Evolutionary conservation across 495 filamentous ascomycete species (phyloP), one percentile per base, ranked within the genome.

Genomic region (Parathielavia appendiculata): DNA sequence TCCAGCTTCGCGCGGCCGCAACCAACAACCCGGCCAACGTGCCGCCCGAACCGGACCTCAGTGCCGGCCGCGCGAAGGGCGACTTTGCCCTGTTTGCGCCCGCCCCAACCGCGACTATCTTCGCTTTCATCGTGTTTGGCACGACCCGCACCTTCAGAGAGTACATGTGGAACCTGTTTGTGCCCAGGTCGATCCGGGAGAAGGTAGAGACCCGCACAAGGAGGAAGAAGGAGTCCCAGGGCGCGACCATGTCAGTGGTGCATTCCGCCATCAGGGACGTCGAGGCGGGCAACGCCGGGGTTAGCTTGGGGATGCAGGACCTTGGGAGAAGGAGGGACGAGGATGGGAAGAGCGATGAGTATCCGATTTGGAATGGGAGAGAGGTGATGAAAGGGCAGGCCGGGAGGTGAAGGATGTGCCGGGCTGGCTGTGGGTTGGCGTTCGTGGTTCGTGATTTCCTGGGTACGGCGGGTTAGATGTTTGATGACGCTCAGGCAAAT

Each of bases 81-180:
- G 77, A 80, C 55, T 73, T 79, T 44, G 36, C 72, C 5, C 66
- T 73, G 1, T 80, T 77, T 51, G 60, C 73, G 20, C 75, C 77
- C 1, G 77, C 74, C 8, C 72, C 74, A 0, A 70, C 72, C 0
- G 71, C 74, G 1, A 66, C 67, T 14, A 59, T 76, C 7, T 60
- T 79, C 0, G 62, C 65, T 1, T 76, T 74, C 38, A 35, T 77
- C 36, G 72, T 76, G 10, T 77, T 76, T 48, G 75, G 75, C 12
- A 76, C 75, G 9, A 77, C 73, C 6, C 61, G 70, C 2, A 72
- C 60, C 23, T 73, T 75, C 32, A 64, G 71, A 20, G 61, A 69
- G 16, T 60, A 68, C 56, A 50, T 58, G 55, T 60, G 54, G 51
- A 34, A 12, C 6, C 13, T 49, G 11, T 54, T 66, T 16, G 51